phyloP scores from a whole-genome alignment of 441 rosid genomes.

The Gossypium aridum region DNA sequence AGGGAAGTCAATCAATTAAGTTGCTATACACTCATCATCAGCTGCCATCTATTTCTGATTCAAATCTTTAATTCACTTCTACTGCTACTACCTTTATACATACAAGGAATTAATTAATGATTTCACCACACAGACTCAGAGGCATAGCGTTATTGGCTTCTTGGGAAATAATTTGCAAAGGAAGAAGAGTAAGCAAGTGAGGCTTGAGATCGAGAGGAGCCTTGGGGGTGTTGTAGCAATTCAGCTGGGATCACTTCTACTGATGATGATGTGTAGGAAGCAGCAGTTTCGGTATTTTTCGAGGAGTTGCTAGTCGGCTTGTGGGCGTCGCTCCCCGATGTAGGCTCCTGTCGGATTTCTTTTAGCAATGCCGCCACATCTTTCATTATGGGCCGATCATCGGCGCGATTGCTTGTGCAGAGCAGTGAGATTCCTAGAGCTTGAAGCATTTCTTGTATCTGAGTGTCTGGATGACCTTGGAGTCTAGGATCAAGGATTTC shows the following conservation, averaged over 20 bases:
- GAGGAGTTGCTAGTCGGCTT: slow-evolving; percentile 26
- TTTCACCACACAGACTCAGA: background rate
- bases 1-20: background rate
- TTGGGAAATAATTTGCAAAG: slow-evolving; percentile 24
- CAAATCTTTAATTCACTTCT: background rate
- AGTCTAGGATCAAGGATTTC: slow-evolving; percentile 52
- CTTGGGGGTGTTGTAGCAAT: slow-evolving; percentile 29
- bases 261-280: slow-evolving; percentile 19
- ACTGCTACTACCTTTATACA: slow-evolving; percentile 12
- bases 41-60: background rate
- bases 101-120: background rate
- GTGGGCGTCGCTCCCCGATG: slow-evolving; percentile 27
- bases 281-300: slow-evolving; percentile 16
- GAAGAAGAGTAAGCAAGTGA: slow-evolving; percentile 41
- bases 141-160: slow-evolving; percentile 14
- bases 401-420: slow-evolving; percentile 55
- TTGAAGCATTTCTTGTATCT: slow-evolving; percentile 70
- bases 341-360: slow-evolving; percentile 46
- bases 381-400: slow-evolving; percentile 71
- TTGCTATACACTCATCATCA: slow-evolving; percentile 9
- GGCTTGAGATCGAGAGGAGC: slow-evolving; percentile 26
- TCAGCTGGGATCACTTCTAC: slow-evolving; percentile 40
- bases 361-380: slow-evolving; percentile 56
- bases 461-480: slow-evolving; percentile 57
- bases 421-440: slow-evolving; percentile 63